Conservation (phyloP, 768 basidiomycete genomes). For the Calocera cornea region DNA sequence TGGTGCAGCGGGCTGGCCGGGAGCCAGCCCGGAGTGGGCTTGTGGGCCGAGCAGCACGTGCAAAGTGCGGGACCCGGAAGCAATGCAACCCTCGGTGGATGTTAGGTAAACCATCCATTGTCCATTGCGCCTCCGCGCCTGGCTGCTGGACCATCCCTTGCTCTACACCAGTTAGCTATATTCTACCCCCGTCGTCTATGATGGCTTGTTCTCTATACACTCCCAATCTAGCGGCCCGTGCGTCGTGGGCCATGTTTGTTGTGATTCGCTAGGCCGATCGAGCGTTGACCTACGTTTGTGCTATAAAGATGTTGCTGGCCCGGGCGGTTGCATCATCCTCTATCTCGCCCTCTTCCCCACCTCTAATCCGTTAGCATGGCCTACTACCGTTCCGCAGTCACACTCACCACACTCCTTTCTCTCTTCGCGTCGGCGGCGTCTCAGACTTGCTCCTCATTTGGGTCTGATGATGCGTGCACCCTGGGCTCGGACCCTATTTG, state of each 20-base stretch:
- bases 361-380: slow-evolving; percentile 1
- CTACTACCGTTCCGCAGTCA: not conserved
- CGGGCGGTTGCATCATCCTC: not conserved
- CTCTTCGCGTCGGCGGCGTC: not conserved
- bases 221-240: not conserved
- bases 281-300: not conserved
- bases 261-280: not conserved
- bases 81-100: not conserved
- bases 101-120: slow-evolving; percentile 3
- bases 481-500: not conserved
- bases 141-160: not conserved
- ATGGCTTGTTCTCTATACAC: not conserved
- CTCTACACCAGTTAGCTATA: not conserved
- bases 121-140: slow-evolving; percentile 3
- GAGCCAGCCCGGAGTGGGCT: not conserved
- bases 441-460: not conserved
- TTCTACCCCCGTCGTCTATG: not conserved
- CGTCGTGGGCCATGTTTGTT: not conserved
- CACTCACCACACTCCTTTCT: slow-evolving; percentile 6
- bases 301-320: not conserved
- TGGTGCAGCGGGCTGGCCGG: not conserved
- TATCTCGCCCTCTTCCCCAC: not conserved
- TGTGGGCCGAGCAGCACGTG: not conserved
- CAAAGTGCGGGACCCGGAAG: not conserved
- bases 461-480: not conserved